These are phyloP conservation scores for Ceratobasidium sp. DNA, from an alignment of 1,284 basidiomycete species.

Conservation along the genomic window DNA sequence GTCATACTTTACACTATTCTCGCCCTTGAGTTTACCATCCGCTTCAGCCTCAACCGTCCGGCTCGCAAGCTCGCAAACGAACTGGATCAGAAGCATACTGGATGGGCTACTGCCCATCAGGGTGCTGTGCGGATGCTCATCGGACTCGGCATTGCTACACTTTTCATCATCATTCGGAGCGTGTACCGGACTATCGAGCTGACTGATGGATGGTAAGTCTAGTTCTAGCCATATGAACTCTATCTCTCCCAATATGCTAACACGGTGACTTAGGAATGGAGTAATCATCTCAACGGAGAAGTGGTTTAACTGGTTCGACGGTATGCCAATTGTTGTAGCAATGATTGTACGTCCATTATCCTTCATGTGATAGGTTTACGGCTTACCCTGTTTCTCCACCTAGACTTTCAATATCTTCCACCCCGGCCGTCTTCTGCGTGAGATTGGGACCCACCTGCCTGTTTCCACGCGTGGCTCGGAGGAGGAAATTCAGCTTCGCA, in stretches of 20 bases:
- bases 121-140: slow-evolving; percentile 42
- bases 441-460: slow-evolving; percentile 12
- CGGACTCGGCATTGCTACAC: slow-evolving; percentile 46
- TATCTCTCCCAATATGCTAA: background rate
- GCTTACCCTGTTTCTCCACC: background rate
- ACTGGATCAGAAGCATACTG: slow-evolving; percentile 34
- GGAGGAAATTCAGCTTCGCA: slow-evolving; percentile 3
- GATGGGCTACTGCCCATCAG: slow-evolving; percentile 14
- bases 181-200: slow-evolving; percentile 52
- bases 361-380: too few relatives aligned
- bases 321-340: slow-evolving; percentile 34
- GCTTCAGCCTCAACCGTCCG: slow-evolving; percentile 47
- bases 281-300: slow-evolving; percentile 41
- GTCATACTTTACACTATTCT: slow-evolving; percentile 54
- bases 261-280: slow-evolving; percentile 34
- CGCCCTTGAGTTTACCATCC: slow-evolving; percentile 52
- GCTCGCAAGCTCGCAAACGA: slow-evolving; percentile 45
- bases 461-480: background rate
- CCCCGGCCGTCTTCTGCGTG: slow-evolving; percentile 35
- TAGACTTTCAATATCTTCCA: slow-evolving; percentile 48
- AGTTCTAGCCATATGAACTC: background rate
- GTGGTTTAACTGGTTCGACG: slow-evolving; percentile 46
- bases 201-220: slow-evolving; percentile 53
- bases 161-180: slow-evolving; percentile 46
- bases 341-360: slow-evolving; percentile 10